Evolutionary conservation across 208 protist species (phyloP), one percentile per base, ranked within the genome.

Genomic region (Wallacemonas sp.): DNA sequence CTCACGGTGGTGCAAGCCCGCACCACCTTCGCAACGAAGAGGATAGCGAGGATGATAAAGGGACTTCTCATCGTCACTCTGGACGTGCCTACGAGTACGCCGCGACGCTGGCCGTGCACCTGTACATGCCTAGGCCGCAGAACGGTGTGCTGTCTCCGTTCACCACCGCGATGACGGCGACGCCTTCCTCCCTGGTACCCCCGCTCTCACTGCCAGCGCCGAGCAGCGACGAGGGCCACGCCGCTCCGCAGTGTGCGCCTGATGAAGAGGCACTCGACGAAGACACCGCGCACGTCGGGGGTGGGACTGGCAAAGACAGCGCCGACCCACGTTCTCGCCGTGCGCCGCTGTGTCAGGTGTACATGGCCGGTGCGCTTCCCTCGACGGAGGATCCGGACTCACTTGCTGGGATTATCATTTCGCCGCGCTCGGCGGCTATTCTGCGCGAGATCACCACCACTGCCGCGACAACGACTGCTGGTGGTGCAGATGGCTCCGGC

Each of bases 11-110:
- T n/a, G n/a, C n/a, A n/a, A n/a, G n/a, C n/a, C n/a, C n/a, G n/a
- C n/a, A n/a, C n/a, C n/a, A n/a, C 55, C 5, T 45, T 60, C 19
- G 67, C 70, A 57, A 57, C 17, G 50, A 57, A n/a, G 50, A 57
- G 30, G 3, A 26, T 1, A 39, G 50, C 21, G 50, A 57, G 17
- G 29, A 19, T 8, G 30, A 17, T 10, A 53, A 26, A 0, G 50
- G 22, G 1, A n/a, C 6, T 3, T 0, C 50, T 12, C 3, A 3
- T 10, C 50, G 50, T n/a, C 50, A 57, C 50, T 57, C 50, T 19
- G 21, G 30, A 8, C 29, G 50, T n/a, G 17, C 50, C 12, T 39
- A 57, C 50, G 50, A 57, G 3, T 57, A 57, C 30, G 50, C 50
- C 5, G 50, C 50, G n/a, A 41, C 29, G 30, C 19, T 33, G 29